Conservation (phyloP, 2,329 filamentous ascomycete genomes). For the Blastomyces percursus region DNA sequence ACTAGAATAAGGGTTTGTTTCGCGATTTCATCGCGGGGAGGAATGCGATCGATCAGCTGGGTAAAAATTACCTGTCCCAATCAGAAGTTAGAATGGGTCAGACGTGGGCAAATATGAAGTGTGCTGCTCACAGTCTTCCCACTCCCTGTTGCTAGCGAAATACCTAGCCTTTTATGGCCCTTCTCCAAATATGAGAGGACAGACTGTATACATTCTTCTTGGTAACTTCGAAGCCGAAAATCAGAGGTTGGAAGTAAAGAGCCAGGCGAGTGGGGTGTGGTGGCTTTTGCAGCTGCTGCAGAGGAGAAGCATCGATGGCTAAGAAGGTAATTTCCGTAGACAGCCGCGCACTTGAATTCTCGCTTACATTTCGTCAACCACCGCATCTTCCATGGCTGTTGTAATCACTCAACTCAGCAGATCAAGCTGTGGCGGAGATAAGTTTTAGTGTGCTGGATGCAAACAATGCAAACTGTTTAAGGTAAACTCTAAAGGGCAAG, state of each 20-base stretch:
- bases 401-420: neutral
- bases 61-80: slow-evolving; percentile 74
- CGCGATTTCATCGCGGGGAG: slow-evolving; percentile 44
- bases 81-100: slow-evolving; percentile 4
- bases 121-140: slow-evolving; percentile 62
- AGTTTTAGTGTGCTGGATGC: slow-evolving; percentile 8
- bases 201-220: slow-evolving; percentile 81
- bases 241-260: slow-evolving; percentile 14
- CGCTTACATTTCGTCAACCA: slow-evolving; percentile 22
- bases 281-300: slow-evolving; percentile 17
- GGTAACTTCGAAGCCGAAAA: slow-evolving; percentile 66
- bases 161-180: slow-evolving; percentile 68
- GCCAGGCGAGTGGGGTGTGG: slow-evolving; percentile 8
- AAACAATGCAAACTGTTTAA: slow-evolving; percentile 30
- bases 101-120: neutral
- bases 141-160: slow-evolving; percentile 77
- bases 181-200: slow-evolving; percentile 57
- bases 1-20: slow-evolving; percentile 81
- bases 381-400: slow-evolving; percentile 18
- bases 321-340: neutral
- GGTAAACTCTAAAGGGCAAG: too few species aligned
- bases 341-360: neutral
- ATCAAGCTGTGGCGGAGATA: neutral
- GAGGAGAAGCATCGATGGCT: slow-evolving; percentile 13
- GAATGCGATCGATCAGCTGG: slow-evolving; percentile 73